A percentile compares a stretch with the other conserved stretches of the same genome.
These are phyloP conservation scores for Incumbomyces delicatus DNA, from an alignment of 2,329 filamentous ascomycete species.

Conservation along the genomic window DNA sequence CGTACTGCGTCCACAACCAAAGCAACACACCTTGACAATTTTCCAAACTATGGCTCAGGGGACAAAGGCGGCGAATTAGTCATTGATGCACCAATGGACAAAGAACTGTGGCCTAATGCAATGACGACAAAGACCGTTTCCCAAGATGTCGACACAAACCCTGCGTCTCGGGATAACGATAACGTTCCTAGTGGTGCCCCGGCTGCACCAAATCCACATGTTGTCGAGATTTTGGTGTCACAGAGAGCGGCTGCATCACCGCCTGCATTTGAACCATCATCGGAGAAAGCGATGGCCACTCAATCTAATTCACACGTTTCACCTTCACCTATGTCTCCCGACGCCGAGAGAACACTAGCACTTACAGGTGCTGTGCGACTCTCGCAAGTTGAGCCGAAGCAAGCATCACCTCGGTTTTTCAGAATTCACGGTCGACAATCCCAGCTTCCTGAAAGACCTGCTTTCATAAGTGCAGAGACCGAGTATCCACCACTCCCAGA, in stretches of 20 bases:
- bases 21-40: constrained; percentile 13
- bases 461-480: constrained; percentile 6
- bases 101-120: not conserved
- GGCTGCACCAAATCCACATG: constrained; percentile 3
- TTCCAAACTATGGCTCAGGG: not conserved
- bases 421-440: constrained; percentile 1
- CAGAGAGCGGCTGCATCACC: not conserved
- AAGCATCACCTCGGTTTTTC: not conserved
- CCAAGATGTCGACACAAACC: not conserved
- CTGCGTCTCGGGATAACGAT: not conserved
- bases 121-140: not conserved
- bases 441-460: constrained; percentile 1
- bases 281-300: constrained; percentile 6
- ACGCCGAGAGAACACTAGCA: constrained; percentile 51
- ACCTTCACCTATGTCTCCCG: constrained; percentile 54
- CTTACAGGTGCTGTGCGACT: constrained; percentile 53
- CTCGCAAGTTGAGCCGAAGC: constrained; percentile 45
- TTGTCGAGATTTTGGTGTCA: not conserved
- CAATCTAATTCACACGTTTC: constrained; percentile 29
- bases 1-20: constrained; percentile 22
- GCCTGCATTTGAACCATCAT: not conserved
- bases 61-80: not conserved
- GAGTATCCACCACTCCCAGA: constrained; percentile 23
- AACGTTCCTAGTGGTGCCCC: constrained; percentile 11
- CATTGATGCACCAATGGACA: not conserved